Percentiles rank a stretch among this genome's conserved stretches.
phyloP scores from a whole-genome alignment of 257 asterid genomes.

The Coffea canephora region DNA sequence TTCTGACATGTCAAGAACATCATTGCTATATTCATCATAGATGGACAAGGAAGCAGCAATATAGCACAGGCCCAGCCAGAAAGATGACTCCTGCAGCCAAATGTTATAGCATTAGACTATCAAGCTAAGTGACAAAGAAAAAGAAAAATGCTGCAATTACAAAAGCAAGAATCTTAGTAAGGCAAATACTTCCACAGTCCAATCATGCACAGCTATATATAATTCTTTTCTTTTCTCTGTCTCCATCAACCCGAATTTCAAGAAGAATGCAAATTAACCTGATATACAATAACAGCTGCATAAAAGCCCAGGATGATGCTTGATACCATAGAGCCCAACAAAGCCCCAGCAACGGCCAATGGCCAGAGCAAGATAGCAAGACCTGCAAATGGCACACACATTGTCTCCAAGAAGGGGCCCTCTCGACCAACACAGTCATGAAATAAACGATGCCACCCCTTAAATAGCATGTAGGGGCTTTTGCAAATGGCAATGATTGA shows the following conservation, averaged over 20 bases:
- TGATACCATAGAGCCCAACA: slow-evolving; percentile 68
- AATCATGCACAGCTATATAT: too few relatives aligned
- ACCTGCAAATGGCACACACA: slow-evolving; percentile 95
- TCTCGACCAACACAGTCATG: slow-evolving; percentile 96
- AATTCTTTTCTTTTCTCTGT: neutral
- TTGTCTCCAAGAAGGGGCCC: slow-evolving; percentile 94
- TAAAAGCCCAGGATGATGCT: slow-evolving; percentile 83
- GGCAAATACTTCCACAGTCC: neutral
- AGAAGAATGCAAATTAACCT: slow-evolving; percentile 47
- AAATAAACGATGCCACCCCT: slow-evolving; percentile 91
- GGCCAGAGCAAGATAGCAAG: slow-evolving; percentile 97
- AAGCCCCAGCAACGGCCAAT: slow-evolving; percentile 82
- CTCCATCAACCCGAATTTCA: neutral
- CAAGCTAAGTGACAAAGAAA: slow-evolving; percentile 3
- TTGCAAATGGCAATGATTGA: slow-evolving; percentile 59
- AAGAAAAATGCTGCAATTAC: slow-evolving; percentile 1
- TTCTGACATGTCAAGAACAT: slow-evolving; percentile 88
- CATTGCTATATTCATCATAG: slow-evolving; percentile 93
- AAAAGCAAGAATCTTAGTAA: neutral
- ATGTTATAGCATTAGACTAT: slow-evolving; percentile 3
- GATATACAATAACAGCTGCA: slow-evolving; percentile 84
- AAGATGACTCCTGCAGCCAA: slow-evolving; percentile 69
- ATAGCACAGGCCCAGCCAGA: slow-evolving; percentile 86
- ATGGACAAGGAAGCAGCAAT: slow-evolving; percentile 80
- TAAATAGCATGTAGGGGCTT: slow-evolving; percentile 81